Conservation (phyloP, 2,329 filamentous ascomycete species). For the Apiospora rasikravindrae region DNA sequence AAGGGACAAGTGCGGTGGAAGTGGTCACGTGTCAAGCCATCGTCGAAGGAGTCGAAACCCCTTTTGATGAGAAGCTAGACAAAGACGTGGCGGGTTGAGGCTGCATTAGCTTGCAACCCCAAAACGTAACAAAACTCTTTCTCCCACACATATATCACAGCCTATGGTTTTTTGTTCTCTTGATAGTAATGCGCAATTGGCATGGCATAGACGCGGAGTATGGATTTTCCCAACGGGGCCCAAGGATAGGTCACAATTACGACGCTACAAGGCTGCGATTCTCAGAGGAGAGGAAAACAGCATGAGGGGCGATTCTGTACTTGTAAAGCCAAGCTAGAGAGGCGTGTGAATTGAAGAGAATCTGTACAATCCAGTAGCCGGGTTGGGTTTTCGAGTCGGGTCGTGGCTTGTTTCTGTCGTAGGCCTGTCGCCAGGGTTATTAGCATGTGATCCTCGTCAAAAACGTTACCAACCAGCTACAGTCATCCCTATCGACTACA, state of each 20-base stretch:
- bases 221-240: slow-evolving; percentile 3
- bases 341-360: slow-evolving; percentile 15
- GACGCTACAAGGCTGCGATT: slow-evolving; percentile 2
- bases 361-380: neutral
- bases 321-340: slow-evolving; percentile 21
- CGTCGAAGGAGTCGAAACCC: neutral
- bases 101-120: slow-evolving; percentile 11
- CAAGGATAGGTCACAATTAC: slow-evolving; percentile 14
- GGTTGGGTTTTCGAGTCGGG: neutral
- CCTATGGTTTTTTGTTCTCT: slow-evolving; percentile 14
- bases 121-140: slow-evolving; percentile 5
- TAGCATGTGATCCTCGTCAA: neutral
- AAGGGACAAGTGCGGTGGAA: neutral
- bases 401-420: neutral
- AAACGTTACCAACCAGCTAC: neutral
- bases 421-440: neutral
- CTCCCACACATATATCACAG: slow-evolving; percentile 11
- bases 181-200: slow-evolving; percentile 10
- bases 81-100: neutral
- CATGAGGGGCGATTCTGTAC: slow-evolving; percentile 18
- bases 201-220: slow-evolving; percentile 22
- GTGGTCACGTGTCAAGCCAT: slow-evolving; percentile 3
- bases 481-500: neutral
- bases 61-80: neutral
- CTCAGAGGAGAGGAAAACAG: neutral